Evolutionary conservation across 176 grass and related monocot genomes (phyloP).

Genomic region (Ananas comosus): DNA sequence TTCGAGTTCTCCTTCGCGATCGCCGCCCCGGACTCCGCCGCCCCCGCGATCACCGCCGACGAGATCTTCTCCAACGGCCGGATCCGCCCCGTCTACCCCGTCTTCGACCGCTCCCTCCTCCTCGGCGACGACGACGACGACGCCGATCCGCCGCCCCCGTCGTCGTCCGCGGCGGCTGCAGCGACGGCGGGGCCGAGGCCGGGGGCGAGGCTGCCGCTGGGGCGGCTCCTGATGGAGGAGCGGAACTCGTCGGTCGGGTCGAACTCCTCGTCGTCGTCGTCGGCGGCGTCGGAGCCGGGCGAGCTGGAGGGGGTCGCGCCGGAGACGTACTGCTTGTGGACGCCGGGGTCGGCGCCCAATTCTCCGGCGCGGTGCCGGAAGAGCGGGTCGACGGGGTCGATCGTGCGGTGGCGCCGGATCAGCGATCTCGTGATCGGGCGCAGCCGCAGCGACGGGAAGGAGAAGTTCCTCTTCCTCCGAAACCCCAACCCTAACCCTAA

Average conservation of each 20-base stretch:
- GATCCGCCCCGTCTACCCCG: conserved; percentile 47
- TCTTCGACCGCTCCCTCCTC: conserved; percentile 29
- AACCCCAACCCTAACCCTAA: background rate
- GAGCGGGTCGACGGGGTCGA: conserved; percentile 40
- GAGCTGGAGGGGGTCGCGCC: conserved; percentile 4
- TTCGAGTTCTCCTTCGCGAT: conserved; percentile 57
- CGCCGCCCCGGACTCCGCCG: background rate
- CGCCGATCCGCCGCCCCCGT: background rate
- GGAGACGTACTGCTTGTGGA: conserved; percentile 47
- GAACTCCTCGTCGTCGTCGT: background rate
- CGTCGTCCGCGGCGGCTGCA: background rate
- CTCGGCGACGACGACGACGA: background rate
- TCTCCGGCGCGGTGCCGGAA: conserved; percentile 42
- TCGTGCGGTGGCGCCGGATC: conserved; percentile 28
- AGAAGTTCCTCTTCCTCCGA: conserved; percentile 63
- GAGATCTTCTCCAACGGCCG: conserved; percentile 62
- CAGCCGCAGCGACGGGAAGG: conserved; percentile 59
- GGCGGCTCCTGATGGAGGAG: conserved; percentile 5
- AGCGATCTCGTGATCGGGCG: conserved; percentile 34
- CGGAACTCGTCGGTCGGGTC: background rate
- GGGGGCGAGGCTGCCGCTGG: conserved; percentile 13
- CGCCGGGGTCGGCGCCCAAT: conserved; percentile 30
- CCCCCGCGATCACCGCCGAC: conserved; percentile 23
- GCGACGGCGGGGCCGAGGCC: background rate
- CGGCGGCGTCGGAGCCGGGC: background rate